Percentiles rank a stretch among this genome's conserved stretches.
Conservation (phyloP, 495 filamentous ascomycete genomes). For the Collariella sp. region DNA sequence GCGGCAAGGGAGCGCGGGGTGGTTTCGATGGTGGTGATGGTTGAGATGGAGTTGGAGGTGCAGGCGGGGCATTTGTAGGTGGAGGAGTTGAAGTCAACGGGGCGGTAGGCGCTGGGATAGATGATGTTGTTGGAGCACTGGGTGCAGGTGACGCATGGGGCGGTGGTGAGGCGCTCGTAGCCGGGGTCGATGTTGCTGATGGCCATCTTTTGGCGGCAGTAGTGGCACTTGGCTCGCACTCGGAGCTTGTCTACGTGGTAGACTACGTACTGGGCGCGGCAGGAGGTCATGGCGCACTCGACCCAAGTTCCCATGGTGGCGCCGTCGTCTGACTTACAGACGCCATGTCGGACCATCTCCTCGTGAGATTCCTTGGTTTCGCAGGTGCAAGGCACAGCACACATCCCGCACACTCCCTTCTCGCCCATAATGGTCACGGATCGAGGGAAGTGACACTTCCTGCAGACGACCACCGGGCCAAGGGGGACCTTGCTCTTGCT, state of each 20-base stretch:
- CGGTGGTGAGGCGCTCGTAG: slow-evolving; percentile 2
- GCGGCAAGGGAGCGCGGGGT: slow-evolving; percentile 21
- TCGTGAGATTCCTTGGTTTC: background rate
- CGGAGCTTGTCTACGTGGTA: slow-evolving; percentile 31
- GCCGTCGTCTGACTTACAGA: slow-evolving; percentile 23
- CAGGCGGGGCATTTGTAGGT: slow-evolving; percentile 35
- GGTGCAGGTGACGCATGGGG: slow-evolving; percentile 30
- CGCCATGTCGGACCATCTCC: slow-evolving; percentile 9
- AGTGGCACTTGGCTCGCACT: slow-evolving; percentile 39
- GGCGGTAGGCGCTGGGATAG: slow-evolving; percentile 33
- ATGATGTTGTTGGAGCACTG: slow-evolving; percentile 38
- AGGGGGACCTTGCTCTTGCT: slow-evolving; percentile 29
- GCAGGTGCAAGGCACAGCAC: slow-evolving; percentile 6
- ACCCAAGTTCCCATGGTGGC: slow-evolving; percentile 31
- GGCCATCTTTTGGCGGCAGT: slow-evolving; percentile 26
- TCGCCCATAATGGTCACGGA: slow-evolving; percentile 40
- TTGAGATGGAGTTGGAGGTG: slow-evolving; percentile 15
- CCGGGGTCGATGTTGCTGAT: background rate
- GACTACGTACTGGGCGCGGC: slow-evolving; percentile 41
- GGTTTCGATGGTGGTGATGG: slow-evolving; percentile 26
- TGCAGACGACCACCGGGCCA: slow-evolving; percentile 34
- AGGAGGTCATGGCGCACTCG: slow-evolving; percentile 32
- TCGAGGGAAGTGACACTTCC: slow-evolving; percentile 33
- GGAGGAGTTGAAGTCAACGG: slow-evolving; percentile 14
- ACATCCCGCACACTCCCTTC: slow-evolving; percentile 32